A percentile compares a stretch with the other conserved stretches of the same genome.
These are phyloP conservation scores for Trichoderma atroviride DNA, from an alignment of 2,329 filamentous ascomycete genomes.

Conservation along the genomic window DNA sequence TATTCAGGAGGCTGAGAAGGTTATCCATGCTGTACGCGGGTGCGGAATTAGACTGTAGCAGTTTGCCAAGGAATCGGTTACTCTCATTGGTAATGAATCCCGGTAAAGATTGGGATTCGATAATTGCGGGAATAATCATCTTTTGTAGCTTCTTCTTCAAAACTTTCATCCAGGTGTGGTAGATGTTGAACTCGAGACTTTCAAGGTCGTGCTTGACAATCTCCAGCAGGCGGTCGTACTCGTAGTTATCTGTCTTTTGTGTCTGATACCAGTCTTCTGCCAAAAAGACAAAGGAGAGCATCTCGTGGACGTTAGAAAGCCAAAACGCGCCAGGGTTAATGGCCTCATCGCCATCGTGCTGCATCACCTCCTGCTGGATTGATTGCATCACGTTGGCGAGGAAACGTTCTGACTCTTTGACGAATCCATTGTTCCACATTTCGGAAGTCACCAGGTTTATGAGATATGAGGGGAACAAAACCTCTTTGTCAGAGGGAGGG, in stretches of 20 bases:
- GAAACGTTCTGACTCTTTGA: conserved; percentile 99
- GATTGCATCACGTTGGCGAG: conserved; percentile 99
- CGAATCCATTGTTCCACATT: conserved; percentile 99
- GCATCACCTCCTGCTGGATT: conserved; percentile 99
- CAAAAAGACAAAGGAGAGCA: conserved; percentile 98
- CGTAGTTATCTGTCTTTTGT: conserved; percentile 98
- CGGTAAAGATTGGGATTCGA: conserved; percentile 96
- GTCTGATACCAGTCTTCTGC: conserved; percentile 99
- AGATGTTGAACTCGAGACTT: conserved; percentile 99
- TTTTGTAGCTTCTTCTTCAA: conserved; percentile 99
- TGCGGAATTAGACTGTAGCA: conserved; percentile 83
- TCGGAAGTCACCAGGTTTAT: conserved; percentile 99
- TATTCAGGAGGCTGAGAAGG: conserved; percentile 90
- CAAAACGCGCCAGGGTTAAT: conserved; percentile 98
- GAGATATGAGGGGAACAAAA: conserved; percentile 96
- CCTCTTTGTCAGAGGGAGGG: conserved; percentile 95
- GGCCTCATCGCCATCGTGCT: conserved; percentile 94
- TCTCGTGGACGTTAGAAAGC: conserved; percentile 98
- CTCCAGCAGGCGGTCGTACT: conserved; percentile 95
- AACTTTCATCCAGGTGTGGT: conserved; percentile 99
- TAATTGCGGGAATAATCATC: conserved; percentile 99
- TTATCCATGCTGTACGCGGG: conserved; percentile 99
- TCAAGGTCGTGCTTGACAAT: conserved; percentile 99
- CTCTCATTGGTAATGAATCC: conserved; percentile 99
- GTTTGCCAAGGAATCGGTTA: conserved; percentile 96